Percentiles rank a stretch among this genome's conserved stretches.
These are phyloP conservation scores for Collybia nuda DNA, from an alignment of 768 basidiomycete genomes.

Conservation along the genomic window DNA sequence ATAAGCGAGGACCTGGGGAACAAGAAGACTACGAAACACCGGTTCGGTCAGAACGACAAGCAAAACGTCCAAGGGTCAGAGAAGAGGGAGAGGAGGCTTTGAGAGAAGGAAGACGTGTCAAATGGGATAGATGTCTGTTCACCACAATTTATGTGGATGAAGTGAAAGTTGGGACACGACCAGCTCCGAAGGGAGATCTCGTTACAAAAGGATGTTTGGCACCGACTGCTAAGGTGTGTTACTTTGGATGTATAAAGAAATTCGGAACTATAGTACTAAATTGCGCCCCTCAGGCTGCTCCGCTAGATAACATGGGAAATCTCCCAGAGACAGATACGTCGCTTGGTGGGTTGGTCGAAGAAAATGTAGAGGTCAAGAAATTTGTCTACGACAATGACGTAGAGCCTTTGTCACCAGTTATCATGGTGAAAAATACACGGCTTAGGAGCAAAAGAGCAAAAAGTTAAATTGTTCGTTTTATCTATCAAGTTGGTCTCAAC, in stretches of 20 bases:
- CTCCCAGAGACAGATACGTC: slow-evolving; percentile 57
- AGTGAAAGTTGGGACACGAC: slow-evolving; percentile 49
- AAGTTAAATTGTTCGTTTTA: slow-evolving; percentile 20
- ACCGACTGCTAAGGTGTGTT: slow-evolving; percentile 62
- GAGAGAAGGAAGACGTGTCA: slow-evolving; percentile 56
- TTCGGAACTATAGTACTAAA: background rate
- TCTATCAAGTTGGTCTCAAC: slow-evolving; percentile 1
- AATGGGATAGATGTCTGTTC: slow-evolving; percentile 74
- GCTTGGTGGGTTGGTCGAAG: slow-evolving; percentile 54
- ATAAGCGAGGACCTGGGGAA: slow-evolving; percentile 72
- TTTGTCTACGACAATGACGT: slow-evolving; percentile 79
- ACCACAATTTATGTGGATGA: slow-evolving; percentile 65
- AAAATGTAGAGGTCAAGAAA: slow-evolving; percentile 73
- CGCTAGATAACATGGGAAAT: slow-evolving; percentile 74
- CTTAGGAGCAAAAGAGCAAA: slow-evolving; percentile 53
- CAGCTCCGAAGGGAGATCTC: slow-evolving; percentile 38
- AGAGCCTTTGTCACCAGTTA: slow-evolving; percentile 27
- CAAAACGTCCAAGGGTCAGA: slow-evolving; percentile 37
- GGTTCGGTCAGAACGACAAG: slow-evolving; percentile 31
- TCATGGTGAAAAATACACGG: slow-evolving; percentile 52
- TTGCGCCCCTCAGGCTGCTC: slow-evolving; percentile 43
- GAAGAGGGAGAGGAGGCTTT: slow-evolving; percentile 35
- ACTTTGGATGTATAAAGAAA: background rate
- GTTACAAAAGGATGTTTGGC: slow-evolving; percentile 67
- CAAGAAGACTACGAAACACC: slow-evolving; percentile 81